phyloP scores from a whole-genome alignment of 805 yeast species.

The Scheffersomyces lignosus region DNA sequence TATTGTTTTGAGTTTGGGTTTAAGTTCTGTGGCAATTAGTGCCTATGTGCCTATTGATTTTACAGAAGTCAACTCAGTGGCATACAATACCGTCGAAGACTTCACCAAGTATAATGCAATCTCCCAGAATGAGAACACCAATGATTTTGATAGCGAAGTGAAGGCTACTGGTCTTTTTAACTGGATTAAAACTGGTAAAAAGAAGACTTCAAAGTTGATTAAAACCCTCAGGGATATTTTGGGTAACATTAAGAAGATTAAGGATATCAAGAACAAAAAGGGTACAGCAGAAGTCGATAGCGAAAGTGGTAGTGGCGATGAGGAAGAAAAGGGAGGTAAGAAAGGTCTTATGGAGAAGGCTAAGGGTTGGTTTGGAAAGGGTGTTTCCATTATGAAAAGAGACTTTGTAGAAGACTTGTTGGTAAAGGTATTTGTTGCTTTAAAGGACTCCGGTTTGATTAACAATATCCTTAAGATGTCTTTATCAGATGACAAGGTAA shows the following conservation, averaged over 20 bases:
- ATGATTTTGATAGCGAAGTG: background rate
- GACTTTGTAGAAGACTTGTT: constrained; percentile 12
- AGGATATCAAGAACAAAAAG: background rate
- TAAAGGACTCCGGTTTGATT: constrained; percentile 31
- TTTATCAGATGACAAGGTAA: constrained; percentile 27
- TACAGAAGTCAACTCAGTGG: no score
- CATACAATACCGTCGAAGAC: no score
- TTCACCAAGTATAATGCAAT: no score
- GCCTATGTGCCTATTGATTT: no score
- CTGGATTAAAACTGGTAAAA: background rate
- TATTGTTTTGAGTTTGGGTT: no score
- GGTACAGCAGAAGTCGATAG: constrained; percentile 1
- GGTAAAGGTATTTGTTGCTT: constrained; percentile 20
- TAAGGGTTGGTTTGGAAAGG: constrained; percentile 1
- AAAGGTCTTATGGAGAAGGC: background rate
- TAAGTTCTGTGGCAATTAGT: no score
- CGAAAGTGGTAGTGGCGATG: constrained; percentile 1
- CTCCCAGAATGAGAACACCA: no score
- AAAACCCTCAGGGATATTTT: background rate
- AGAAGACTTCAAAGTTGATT: background rate
- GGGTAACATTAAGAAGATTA: background rate
- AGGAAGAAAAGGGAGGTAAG: constrained; percentile 1
- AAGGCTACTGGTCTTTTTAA: background rate
- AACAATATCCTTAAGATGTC: constrained; percentile 25
- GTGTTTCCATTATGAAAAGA: background rate